These are phyloP conservation scores for Blastomyces emzantsi DNA, from an alignment of 2,329 filamentous ascomycete species.

Conservation along the genomic window DNA sequence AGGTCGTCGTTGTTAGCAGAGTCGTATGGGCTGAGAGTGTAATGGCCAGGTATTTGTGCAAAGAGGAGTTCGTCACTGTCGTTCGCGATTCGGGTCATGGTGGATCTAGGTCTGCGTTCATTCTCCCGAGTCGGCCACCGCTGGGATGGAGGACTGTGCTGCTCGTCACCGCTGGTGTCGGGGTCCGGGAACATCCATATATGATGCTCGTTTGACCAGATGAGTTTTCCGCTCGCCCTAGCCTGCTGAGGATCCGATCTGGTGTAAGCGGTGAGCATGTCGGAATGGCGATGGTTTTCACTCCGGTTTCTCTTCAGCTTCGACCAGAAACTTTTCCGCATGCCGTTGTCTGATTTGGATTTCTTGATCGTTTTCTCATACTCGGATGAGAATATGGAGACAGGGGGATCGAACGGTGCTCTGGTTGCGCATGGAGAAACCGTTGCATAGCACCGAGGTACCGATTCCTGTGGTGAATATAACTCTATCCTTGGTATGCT, in stretches of 20 bases:
- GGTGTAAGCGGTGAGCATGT: constrained; percentile 4
- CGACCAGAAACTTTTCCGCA: constrained; percentile 13
- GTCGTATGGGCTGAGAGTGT: constrained; percentile 11
- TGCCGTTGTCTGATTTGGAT: constrained; percentile 8
- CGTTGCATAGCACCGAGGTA: neutral
- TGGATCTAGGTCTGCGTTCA: constrained; percentile 1
- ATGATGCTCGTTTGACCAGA: constrained; percentile 15
- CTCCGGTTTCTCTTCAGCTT: constrained; percentile 9
- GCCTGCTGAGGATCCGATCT: constrained; percentile 11
- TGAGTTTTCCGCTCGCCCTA: constrained; percentile 11
- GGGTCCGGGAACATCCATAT: constrained; percentile 15
- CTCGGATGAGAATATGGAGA: neutral
- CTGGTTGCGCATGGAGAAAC: neutral
- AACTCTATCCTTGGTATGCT: neutral
- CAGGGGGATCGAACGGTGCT: neutral
- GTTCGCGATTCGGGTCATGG: neutral
- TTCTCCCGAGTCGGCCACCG: neutral
- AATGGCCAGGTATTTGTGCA: constrained; percentile 17
- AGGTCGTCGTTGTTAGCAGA: constrained; percentile 10
- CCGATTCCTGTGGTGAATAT: neutral
- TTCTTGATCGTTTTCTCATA: constrained; percentile 3
- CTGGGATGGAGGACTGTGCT: neutral
- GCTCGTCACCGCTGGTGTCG: neutral
- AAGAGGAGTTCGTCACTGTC: constrained; percentile 16
- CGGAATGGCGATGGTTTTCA: constrained; percentile 1